phyloP scores from a whole-genome alignment of 768 basidiomycete species.

The Ephemerocybe angulata region DNA sequence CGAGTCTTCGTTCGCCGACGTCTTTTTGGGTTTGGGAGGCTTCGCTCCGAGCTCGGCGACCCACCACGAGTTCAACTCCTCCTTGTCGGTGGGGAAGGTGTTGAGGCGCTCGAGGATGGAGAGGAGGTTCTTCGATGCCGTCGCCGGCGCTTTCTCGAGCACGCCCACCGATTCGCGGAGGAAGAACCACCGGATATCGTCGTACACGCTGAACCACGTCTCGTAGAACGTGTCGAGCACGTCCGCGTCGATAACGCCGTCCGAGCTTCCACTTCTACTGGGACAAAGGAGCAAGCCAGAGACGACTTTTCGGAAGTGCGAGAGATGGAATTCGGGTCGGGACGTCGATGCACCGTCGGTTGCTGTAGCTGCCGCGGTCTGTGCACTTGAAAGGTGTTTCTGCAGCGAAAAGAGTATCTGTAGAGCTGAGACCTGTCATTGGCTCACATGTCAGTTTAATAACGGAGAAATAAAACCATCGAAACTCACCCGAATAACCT shows the following conservation, averaged over 20 bases:
- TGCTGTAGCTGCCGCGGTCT: conserved; percentile 41
- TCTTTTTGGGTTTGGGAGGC: conserved; percentile 51
- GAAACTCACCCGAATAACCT: conserved; percentile 60
- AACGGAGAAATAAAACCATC: neutral
- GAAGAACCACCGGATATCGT: conserved; percentile 89
- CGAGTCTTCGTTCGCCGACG: conserved; percentile 28
- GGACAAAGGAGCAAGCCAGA: conserved; percentile 61
- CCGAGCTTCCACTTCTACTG: conserved; percentile 20
- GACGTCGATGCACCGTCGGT: conserved; percentile 28
- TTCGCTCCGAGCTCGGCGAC: conserved; percentile 60
- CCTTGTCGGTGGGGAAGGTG: conserved; percentile 68
- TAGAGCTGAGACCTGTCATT: conserved; percentile 57
- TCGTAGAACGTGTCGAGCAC: conserved; percentile 62
- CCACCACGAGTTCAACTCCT: conserved; percentile 79
- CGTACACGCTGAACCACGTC: conserved; percentile 72
- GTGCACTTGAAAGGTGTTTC: conserved; percentile 70
- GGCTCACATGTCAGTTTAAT: neutral
- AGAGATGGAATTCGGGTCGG: conserved; percentile 63
- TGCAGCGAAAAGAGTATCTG: conserved; percentile 75
- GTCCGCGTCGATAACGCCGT: conserved; percentile 49
- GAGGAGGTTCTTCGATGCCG: conserved; percentile 46
- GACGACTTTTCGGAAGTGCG: conserved; percentile 64
- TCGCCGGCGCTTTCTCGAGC: conserved; percentile 26
- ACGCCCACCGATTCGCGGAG: conserved; percentile 72
- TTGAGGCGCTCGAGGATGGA: conserved; percentile 62